Base-by-base conservation (phyloP, 2,329 filamentous ascomycete species). In the Diplodia seriata region DNA sequence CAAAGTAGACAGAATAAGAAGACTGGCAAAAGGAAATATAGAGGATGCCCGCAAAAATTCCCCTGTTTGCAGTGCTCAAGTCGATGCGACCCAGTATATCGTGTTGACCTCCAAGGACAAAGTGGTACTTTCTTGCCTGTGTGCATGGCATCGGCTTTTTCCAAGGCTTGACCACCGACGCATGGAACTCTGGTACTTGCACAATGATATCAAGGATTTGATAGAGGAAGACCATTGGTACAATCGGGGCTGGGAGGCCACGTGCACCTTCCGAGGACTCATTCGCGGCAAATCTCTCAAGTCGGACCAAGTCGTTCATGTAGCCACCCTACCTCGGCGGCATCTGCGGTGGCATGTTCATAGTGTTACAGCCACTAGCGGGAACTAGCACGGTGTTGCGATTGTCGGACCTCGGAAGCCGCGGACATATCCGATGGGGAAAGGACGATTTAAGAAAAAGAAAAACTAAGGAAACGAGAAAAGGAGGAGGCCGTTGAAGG, bases 371-470 rank as follows among this genome's bases (percentile, higher is more conserved):
- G 43, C 7, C 5, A 4, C 7, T 11, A 18, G 12, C 3, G 6
- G 7, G 9, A 26, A 11, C 54, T 14, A 40, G 20, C 4, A n/a
- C 15, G 31, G 11, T 18, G 26, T 12, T 20, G 14, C n/a, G 31
- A 55, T 14, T 4, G 20, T 31, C 23, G 38, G 36, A 47, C 23
- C 23, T 59, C 56, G 62, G 62, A 65, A 43, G 23, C 36, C 33
- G 26, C 38, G 23, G 56, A 47, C 56, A 29, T 26, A 12, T 31
- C 56, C 56, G 23, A 40, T 8, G n/a, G 6, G 33, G 38, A 49
- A 33, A 18, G 23, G 31, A 51, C 29, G 36, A 15, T 23, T 36
- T 8, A 50, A 14, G 23, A 23, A 50, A 51, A 31, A 26, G 15
- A 8, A 50, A 51, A 23, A 20, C 1, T 23, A 50, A 8, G 14